Conservation (phyloP, 2,329 filamentous ascomycete genomes). For the Pezicula neosporulosa region DNA sequence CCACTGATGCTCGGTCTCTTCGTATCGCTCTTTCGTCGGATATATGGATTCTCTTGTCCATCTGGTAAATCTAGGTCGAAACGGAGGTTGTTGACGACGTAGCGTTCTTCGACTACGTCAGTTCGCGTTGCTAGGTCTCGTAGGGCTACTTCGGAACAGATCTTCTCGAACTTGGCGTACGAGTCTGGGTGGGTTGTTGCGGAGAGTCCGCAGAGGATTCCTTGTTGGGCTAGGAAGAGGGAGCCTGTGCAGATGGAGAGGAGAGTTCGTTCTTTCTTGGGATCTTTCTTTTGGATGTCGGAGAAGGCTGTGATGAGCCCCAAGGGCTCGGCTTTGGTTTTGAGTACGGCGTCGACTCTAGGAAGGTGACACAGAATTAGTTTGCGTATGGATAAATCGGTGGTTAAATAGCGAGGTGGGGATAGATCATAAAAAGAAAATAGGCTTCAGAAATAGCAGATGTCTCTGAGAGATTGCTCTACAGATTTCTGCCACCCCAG, state of each 20-base stretch:
- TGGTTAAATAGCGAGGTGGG: no score
- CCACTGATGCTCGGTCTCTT: conserved; percentile 58
- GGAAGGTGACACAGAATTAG: no score
- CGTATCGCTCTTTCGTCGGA: conserved; percentile 70
- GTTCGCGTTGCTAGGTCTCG: conserved; percentile 72
- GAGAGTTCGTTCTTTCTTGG: conserved; percentile 75
- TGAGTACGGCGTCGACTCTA: conserved; percentile 54
- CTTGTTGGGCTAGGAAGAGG: conserved; percentile 72
- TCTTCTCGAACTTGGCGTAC: conserved; percentile 76
- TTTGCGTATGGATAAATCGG: no score
- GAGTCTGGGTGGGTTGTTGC: conserved; percentile 81
- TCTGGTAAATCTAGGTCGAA: conserved; percentile 72
- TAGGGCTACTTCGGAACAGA: conserved; percentile 71
- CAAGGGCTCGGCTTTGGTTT: conserved; percentile 66
- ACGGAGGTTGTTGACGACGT: conserved; percentile 87
- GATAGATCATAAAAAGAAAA: no score
- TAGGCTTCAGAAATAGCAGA: no score
- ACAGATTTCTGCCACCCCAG: no score
- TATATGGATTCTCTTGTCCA: conserved; percentile 79
- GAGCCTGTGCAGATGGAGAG: conserved; percentile 78
- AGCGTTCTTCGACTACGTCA: conserved; percentile 79
- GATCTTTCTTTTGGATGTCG: conserved; percentile 76
- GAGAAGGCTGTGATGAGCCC: conserved; percentile 72
- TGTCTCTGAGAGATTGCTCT: no score
- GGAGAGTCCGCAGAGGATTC: conserved; percentile 73